These are phyloP conservation scores for Mycena floridula DNA, from an alignment of 768 basidiomycete genomes.

Conservation along the genomic window DNA sequence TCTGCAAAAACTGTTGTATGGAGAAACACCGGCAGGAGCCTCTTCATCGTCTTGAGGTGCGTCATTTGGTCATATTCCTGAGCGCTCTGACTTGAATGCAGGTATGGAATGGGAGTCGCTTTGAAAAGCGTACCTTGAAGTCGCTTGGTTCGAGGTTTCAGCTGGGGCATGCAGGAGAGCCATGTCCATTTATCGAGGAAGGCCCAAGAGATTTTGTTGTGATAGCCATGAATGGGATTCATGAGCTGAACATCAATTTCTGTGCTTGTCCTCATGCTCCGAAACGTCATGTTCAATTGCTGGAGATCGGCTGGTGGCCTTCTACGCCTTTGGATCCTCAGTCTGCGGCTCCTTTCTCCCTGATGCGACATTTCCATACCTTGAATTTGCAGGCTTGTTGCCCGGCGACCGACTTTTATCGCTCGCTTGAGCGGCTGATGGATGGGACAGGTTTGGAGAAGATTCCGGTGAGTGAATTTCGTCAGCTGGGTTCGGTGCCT, in stretches of 20 bases:
- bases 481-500: not conserved
- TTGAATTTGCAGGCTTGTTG: not conserved
- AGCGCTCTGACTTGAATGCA: not conserved
- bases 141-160: not conserved
- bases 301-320: no score
- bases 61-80: not conserved
- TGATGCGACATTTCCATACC: not conserved
- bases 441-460: not conserved
- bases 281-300: not conserved
- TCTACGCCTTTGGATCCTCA: not conserved
- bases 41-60: not conserved
- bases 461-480: not conserved
- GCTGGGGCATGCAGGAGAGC: not conserved
- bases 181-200: not conserved
- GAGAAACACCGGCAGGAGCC: not conserved
- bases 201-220: slow-evolving; percentile 3
- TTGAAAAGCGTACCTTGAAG: not conserved
- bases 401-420: not conserved
- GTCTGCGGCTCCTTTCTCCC: not conserved
- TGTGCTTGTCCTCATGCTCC: slow-evolving; percentile 9
- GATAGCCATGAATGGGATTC: slow-evolving; percentile 6
- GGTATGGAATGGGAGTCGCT: not conserved
- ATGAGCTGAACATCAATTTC: slow-evolving; percentile 10
- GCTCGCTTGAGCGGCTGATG: not conserved
- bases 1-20: not conserved